Percentiles rank a stretch among this genome's conserved stretches.
These are phyloP conservation scores for Brassica napus DNA, from an alignment of 345 rosid species.

Conservation along the genomic window DNA sequence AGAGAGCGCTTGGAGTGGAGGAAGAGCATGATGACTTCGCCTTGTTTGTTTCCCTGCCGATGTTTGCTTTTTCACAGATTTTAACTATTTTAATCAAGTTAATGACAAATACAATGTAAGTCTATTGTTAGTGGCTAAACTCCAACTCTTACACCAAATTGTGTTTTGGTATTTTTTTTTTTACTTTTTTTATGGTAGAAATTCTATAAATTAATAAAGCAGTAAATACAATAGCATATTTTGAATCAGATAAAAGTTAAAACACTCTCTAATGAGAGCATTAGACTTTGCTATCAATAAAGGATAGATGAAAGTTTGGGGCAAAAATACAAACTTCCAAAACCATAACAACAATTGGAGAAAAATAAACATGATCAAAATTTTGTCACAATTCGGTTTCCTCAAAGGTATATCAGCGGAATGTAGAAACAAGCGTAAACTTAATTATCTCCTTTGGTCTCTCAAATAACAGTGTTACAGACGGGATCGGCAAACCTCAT, in stretches of 20 bases:
- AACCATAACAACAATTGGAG: too few species aligned
- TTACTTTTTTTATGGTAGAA: too few species aligned
- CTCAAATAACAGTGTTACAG: background rate
- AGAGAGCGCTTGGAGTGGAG: constrained; percentile 29
- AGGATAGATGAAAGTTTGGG: too few species aligned
- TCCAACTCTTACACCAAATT: too few species aligned
- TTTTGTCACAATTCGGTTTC: background rate
- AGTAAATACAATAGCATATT: too few species aligned
- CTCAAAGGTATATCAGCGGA: background rate
- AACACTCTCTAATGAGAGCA: background rate
- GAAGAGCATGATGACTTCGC: constrained; percentile 24
- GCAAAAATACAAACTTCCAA: background rate
- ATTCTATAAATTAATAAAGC: too few species aligned
- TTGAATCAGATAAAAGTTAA: too few species aligned
- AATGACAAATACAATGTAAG: too few species aligned
- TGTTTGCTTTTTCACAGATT: background rate
- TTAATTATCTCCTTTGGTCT: background rate
- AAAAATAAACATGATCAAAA: background rate
- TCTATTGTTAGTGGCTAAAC: too few species aligned
- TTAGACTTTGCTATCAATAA: background rate
- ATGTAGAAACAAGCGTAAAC: background rate
- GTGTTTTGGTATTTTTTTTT: too few species aligned
- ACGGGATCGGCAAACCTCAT: background rate
- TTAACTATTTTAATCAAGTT: too few species aligned
- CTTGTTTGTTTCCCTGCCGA: background rate